These are phyloP conservation scores for Larix sibirica DNA, from an alignment of 83 land plant species.

Conservation along the genomic window DNA sequence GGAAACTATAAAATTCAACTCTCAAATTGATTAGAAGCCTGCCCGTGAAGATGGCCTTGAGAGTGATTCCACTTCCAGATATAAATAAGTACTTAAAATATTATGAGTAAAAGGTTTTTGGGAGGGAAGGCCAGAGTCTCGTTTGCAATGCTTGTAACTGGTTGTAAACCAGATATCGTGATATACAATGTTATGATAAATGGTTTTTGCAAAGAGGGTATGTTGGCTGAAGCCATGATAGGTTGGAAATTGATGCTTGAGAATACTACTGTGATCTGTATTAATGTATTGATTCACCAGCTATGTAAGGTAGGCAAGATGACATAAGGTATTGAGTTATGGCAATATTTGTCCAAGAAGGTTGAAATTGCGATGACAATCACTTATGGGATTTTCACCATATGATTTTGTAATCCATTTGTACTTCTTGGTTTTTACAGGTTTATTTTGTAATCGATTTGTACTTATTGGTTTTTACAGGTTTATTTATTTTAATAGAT, in stretches of 20 bases:
- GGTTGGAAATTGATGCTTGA: constrained; percentile 35
- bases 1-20: too few species aligned
- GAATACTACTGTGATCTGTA: constrained; percentile 36
- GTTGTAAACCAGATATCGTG: constrained; percentile 35
- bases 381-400: constrained; percentile 40
- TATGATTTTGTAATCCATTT: background rate
- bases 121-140: constrained; percentile 20
- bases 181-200: constrained; percentile 50
- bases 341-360: constrained; percentile 37
- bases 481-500: too few species aligned
- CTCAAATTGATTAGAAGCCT: too few species aligned
- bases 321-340: constrained; percentile 30
- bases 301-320: constrained; percentile 39
- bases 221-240: constrained; percentile 28
- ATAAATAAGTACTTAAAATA: too few species aligned
- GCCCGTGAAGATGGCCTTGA: too few species aligned
- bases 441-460: too few species aligned
- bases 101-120: too few species aligned
- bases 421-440: too few species aligned
- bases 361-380: constrained; percentile 22
- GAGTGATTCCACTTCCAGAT: too few species aligned
- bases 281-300: constrained; percentile 46
- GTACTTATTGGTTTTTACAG: too few species aligned
- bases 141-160: constrained; percentile 37
- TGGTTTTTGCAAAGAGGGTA: constrained; percentile 49